Percentiles rank a stretch among this genome's conserved stretches.
Evolutionary conservation across 108 stramenopile species (phyloP).

Genomic region (Stephanodiscus minutulus): DNA sequence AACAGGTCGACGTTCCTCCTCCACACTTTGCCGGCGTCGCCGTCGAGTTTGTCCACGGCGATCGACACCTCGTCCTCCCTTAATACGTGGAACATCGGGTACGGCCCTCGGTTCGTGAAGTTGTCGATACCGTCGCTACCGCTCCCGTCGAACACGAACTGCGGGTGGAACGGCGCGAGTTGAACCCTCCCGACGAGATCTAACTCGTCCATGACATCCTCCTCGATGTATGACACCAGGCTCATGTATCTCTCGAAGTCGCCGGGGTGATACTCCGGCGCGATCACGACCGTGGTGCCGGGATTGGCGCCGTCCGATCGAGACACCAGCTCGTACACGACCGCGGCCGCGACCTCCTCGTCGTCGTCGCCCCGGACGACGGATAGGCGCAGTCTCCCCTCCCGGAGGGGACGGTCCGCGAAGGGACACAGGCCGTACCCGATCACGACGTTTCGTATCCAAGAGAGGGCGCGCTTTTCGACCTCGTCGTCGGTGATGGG

Average conservation of each 20-base stretch:
- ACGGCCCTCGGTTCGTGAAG: slow-evolving; percentile 78
- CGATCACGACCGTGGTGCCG: slow-evolving; percentile 73
- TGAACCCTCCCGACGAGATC: slow-evolving; percentile 63
- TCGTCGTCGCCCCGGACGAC: slow-evolving; percentile 62
- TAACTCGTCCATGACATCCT: slow-evolving; percentile 58
- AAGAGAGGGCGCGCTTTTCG: slow-evolving; percentile 1
- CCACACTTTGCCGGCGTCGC: slow-evolving; percentile 79
- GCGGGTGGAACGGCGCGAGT: slow-evolving; percentile 82
- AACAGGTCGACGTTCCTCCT: slow-evolving; percentile 69
- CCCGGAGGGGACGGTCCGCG: slow-evolving; percentile 60
- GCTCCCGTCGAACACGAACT: slow-evolving; percentile 62
- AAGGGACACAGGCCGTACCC: slow-evolving; percentile 84
- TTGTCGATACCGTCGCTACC: slow-evolving; percentile 58
- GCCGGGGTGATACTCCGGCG: slow-evolving; percentile 69
- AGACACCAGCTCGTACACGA: slow-evolving; percentile 55
- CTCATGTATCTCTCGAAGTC: slow-evolving; percentile 63
- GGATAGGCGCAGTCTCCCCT: slow-evolving; percentile 47
- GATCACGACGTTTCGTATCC: slow-evolving; percentile 72
- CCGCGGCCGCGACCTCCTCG: slow-evolving; percentile 42
- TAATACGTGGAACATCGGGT: slow-evolving; percentile 82
- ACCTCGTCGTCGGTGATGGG: too few species aligned
- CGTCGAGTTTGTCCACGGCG: slow-evolving; percentile 71
- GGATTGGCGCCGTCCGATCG: slow-evolving; percentile 17
- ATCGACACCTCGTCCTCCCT: slow-evolving; percentile 73
- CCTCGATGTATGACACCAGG: slow-evolving; percentile 54